phyloP scores from a whole-genome alignment of 257 asterid species.

The Euphrasia confusa region DNA sequence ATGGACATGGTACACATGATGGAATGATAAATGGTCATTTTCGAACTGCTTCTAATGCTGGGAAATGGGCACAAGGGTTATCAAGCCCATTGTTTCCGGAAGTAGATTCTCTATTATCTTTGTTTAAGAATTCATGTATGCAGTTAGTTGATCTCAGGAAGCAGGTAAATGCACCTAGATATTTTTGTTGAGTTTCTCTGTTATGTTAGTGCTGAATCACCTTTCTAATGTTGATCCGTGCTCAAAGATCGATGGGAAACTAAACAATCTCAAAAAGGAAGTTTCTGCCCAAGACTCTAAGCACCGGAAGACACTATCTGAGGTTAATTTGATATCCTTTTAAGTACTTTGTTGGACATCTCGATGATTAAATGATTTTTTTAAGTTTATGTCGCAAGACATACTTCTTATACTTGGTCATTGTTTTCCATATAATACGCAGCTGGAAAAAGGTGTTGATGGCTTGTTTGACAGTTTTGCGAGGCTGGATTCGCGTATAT shows the following conservation, averaged over 20 bases:
- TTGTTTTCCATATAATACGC: slow-evolving; percentile 29
- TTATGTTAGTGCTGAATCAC: slow-evolving; percentile 18
- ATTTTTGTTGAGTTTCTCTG: background rate
- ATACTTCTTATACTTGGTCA: slow-evolving; percentile 11
- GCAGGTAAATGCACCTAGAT: slow-evolving; percentile 42
- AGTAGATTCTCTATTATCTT: slow-evolving; percentile 79
- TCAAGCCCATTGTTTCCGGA: slow-evolving; percentile 81
- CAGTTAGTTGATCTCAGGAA: slow-evolving; percentile 85
- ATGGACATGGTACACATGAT: slow-evolving; percentile 65
- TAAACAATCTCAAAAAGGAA: slow-evolving; percentile 69
- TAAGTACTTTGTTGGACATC: background rate
- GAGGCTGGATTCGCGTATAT: slow-evolving; percentile 91
- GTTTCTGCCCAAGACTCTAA: slow-evolving; percentile 81
- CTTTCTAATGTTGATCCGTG: slow-evolving; percentile 30
- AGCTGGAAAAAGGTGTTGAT: slow-evolving; percentile 99
- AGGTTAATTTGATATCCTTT: slow-evolving; percentile 52
- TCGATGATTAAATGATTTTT: background rate
- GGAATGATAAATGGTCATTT: slow-evolving; percentile 63
- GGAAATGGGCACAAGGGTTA: slow-evolving; percentile 49
- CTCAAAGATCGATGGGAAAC: slow-evolving; percentile 81
- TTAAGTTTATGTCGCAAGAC: slow-evolving; percentile 16
- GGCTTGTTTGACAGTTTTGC: slow-evolving; percentile 94
- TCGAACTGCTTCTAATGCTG: slow-evolving; percentile 59
- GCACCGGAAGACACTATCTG: slow-evolving; percentile 90
- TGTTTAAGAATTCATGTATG: slow-evolving; percentile 74